These are phyloP conservation scores for Austroboletus niveus DNA, from an alignment of 1,284 basidiomycete genomes.

Conservation along the genomic window DNA sequence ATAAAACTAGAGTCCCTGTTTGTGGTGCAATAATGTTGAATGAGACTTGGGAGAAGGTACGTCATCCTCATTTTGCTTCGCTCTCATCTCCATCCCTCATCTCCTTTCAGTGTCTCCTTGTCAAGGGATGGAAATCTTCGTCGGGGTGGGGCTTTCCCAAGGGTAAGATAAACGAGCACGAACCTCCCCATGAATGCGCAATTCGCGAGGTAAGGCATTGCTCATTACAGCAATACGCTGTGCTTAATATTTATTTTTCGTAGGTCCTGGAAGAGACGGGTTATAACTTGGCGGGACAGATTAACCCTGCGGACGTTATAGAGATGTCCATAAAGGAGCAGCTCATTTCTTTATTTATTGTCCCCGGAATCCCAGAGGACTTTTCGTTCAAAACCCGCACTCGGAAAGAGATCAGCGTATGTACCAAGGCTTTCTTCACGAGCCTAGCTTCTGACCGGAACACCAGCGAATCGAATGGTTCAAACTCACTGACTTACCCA, in stretches of 20 bases:
- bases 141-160: constrained; percentile 99
- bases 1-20: constrained; percentile 98
- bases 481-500: constrained; percentile 84
- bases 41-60: constrained; percentile 87
- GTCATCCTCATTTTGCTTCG: constrained; percentile 5
- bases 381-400: constrained; percentile 92
- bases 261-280: constrained; percentile 95
- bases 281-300: constrained; percentile 75
- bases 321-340: constrained; percentile 90
- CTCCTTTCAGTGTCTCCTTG: constrained; percentile 73
- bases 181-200: constrained; percentile 82
- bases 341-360: constrained; percentile 88
- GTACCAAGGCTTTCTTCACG: constrained; percentile 30
- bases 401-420: constrained; percentile 96
- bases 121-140: constrained; percentile 96
- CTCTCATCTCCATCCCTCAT: constrained; percentile 9
- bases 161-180: constrained; percentile 97
- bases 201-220: constrained; percentile 74
- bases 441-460: constrained; percentile 13
- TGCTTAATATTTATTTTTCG: constrained; percentile 4
- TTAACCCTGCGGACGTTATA: constrained; percentile 74
- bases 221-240: background rate
- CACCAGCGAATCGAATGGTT: constrained; percentile 96
- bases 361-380: constrained; percentile 87
- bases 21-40: constrained; percentile 98